phyloP scores from a whole-genome alignment of 2,329 filamentous ascomycete genomes.

The Neonectria faginata region DNA sequence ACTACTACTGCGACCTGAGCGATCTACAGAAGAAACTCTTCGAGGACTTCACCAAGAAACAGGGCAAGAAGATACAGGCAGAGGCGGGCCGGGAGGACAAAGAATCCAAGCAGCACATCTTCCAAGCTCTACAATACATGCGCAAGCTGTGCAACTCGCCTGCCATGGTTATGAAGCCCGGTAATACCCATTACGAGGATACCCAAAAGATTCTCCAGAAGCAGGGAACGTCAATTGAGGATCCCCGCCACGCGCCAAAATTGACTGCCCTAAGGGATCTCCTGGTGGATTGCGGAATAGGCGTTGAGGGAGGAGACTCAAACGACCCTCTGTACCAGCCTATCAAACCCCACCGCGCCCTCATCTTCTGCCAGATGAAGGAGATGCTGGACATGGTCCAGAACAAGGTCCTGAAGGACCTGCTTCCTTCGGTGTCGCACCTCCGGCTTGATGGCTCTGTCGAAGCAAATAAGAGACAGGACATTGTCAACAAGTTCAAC shows the following conservation, averaged over 20 bases:
- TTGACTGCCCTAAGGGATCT: constrained; percentile 89
- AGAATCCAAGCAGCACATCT: constrained; percentile 97
- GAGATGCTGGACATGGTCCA: constrained; percentile 99
- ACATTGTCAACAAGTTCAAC: constrained; percentile 99
- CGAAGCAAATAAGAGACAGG: constrained; percentile 92
- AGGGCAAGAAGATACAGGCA: constrained; percentile 86
- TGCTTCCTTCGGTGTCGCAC: constrained; percentile 93
- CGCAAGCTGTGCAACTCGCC: constrained; percentile 98
- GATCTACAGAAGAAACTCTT: constrained; percentile 96
- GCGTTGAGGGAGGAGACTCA: constrained; percentile 73
- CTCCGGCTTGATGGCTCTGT: constrained; percentile 94
- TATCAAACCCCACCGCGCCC: constrained; percentile 93
- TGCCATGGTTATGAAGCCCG: constrained; percentile 94
- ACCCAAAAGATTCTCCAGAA: constrained; percentile 84
- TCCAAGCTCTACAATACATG: constrained; percentile 99
- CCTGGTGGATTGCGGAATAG: constrained; percentile 98
- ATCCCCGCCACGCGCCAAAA: constrained; percentile 91
- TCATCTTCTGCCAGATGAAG: constrained; percentile 99
- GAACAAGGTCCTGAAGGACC: constrained; percentile 87
- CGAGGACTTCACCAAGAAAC: constrained; percentile 94
- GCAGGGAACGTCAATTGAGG: constrained; percentile 84
- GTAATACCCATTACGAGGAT: constrained; percentile 88
- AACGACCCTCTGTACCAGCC: constrained; percentile 76
- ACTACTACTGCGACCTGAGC: constrained; percentile 98
- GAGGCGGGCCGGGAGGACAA: constrained; percentile 89